Conservation (phyloP, 2,329 filamentous ascomycete genomes). For the Eutypa lata region DNA sequence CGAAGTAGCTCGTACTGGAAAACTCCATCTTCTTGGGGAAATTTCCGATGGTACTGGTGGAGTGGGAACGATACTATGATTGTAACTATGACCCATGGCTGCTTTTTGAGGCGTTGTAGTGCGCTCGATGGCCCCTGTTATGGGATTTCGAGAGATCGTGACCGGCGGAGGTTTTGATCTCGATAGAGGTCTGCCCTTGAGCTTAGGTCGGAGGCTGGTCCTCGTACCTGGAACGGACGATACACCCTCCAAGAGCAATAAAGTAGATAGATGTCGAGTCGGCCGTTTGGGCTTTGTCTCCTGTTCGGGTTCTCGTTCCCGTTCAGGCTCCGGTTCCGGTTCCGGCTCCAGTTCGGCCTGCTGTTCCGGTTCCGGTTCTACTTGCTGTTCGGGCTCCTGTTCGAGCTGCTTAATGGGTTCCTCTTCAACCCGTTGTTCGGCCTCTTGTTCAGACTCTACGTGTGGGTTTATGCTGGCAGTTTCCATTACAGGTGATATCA, state of each 20-base stretch:
- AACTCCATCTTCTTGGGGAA: constrained; percentile 9
- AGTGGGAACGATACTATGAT: constrained; percentile 5
- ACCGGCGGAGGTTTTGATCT: constrained; percentile 18
- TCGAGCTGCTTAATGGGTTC: too few relatives aligned
- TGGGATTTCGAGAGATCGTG: constrained; percentile 20
- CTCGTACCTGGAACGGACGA: constrained; percentile 4
- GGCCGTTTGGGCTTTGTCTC: constrained; percentile 10
- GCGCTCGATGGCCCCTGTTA: constrained; percentile 15
- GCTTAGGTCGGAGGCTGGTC: constrained; percentile 11
- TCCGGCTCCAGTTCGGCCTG: too few relatives aligned
- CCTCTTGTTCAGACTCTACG: constrained; percentile 6
- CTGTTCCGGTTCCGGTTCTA: too few relatives aligned
- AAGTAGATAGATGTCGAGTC: constrained; percentile 5
- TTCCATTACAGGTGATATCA: not conserved
- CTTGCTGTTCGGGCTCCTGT: too few relatives aligned
- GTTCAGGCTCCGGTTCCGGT: not conserved
- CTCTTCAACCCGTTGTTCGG: too few relatives aligned
- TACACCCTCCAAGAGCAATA: constrained; percentile 6
- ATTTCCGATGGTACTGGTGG: not conserved
- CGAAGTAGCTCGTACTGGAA: not conserved
- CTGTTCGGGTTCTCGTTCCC: constrained; percentile 7
- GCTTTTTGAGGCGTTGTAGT: not conserved
- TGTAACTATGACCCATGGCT: constrained; percentile 6
- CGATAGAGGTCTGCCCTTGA: constrained; percentile 15
- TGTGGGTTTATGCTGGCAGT: not conserved